Evolutionary conservation across 2,329 filamentous ascomycete species (phyloP), one percentile per base, ranked within the genome.

Genomic region (Alternaria hordeiaustralica): DNA sequence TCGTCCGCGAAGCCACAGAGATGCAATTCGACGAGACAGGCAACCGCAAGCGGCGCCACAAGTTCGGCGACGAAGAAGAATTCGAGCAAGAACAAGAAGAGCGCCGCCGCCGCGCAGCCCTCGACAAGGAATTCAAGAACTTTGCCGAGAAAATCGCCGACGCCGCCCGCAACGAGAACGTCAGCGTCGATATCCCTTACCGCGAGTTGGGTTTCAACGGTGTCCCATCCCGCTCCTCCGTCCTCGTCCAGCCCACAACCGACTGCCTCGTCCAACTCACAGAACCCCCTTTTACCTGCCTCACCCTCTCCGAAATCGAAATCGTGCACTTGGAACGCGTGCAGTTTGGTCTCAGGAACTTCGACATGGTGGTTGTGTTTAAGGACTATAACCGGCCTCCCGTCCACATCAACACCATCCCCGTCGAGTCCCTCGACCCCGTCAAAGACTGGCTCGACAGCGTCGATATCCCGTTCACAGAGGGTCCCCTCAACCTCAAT

Each of bases 21-120:
- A 98, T 99, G 79, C 94, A 97, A 76, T 98, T 99, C 72, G 96
- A 99, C 75, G 96, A 99, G 83, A 99, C 96, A 51, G 96, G 96
- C 71, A 99, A 98, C 82, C 89, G 96, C 68, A 97, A 97, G 84
- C 92, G 96, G 70, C 97, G 97, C 83, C 97, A 98, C 82, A 90
- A 96, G 53, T 98, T 97, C 77, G 96, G 96, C 46, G 96, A 99
- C 68, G 96, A 99, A 79, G 96, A 99, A 77, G 96, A 99, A 79
- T 99, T 99, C 67, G 96, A 99, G 80, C 94, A 95, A 45, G 96
- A 99, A 79, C 96, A 99, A 80, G 96, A 99, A 80, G 96, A 99
- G 81, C 90, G 96, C 72, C 88, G 95, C 70, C 90, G 95, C 61
- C 88, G 96, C 71, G 92, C 92, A n/a, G 93, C 95, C 66, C 89